Evolutionary conservation across 2,329 filamentous ascomycete genomes (phyloP).

Genomic region (Colletotrichum sp.): DNA sequence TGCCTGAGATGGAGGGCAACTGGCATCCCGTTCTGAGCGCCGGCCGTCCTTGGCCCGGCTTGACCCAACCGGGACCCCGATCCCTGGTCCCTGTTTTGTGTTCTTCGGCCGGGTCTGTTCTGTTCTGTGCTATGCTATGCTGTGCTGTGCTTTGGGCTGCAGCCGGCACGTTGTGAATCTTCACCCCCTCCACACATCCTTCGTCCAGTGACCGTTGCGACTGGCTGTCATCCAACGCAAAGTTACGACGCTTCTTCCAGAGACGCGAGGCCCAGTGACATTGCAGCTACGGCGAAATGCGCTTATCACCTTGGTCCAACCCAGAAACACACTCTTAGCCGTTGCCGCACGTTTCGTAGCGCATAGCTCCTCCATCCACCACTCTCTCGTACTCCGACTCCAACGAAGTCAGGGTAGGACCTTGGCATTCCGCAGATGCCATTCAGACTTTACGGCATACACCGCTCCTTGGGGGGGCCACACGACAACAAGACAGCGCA

Average conservation of each 20-base stretch:
- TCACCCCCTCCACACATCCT: neutral
- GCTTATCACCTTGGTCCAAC: neutral
- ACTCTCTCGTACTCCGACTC: neutral
- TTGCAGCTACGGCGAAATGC: neutral
- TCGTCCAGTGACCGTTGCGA: conserved; percentile 11
- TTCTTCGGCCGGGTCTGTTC: neutral
- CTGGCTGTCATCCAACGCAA: conserved; percentile 17
- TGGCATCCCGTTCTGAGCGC: conserved; percentile 9
- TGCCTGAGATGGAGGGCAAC: conserved; percentile 7
- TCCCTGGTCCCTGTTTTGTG: conserved; percentile 13
- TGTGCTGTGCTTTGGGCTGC: neutral
- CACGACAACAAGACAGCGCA: neutral
- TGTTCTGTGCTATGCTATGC: neutral
- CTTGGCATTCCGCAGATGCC: neutral
- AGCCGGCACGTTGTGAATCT: neutral
- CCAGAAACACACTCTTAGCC: neutral
- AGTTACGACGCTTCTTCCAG: conserved; percentile 3
- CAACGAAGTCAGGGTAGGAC: neutral
- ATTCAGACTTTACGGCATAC: conserved; percentile 6
- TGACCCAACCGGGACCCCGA: neutral
- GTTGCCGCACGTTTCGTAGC: neutral
- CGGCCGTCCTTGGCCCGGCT: conserved; percentile 5
- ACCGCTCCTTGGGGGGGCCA: neutral
- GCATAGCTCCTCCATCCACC: neutral
- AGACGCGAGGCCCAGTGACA: conserved; percentile 12